Evolutionary conservation across 2,329 filamentous ascomycete genomes (phyloP), one percentile per base, ranked within the genome.

Genomic region (Claviceps purpurea): DNA sequence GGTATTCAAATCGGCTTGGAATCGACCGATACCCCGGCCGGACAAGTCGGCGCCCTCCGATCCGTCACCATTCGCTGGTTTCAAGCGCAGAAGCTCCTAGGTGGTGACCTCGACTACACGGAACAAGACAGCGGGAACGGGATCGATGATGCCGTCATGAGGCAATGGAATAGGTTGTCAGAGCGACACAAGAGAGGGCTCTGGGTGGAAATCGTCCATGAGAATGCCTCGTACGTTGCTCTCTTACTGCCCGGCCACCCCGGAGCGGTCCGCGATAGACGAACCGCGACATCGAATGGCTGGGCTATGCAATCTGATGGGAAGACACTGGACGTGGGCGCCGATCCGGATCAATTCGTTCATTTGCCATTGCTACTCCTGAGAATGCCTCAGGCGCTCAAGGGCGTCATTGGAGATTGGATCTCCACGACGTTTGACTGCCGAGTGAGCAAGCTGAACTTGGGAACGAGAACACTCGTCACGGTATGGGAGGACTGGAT

Each of bases 371-470:
- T 81, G 0, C 65, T 81, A 2, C 64, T 82, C 1, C 62, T 79
- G 34, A 71, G 77, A 24, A 79, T 81, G 75, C 78, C 78, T 0
- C 64, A 72, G 4, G 64, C 75, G 2, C 64, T 81, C 1, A 78
- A 77, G 56, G 54, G 65, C 2, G 64, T 75, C 20, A 57, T 81
- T 0, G 55, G 68, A n/a, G 70, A 73, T 22, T 82, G 80, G 61
- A 63, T 82, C 11, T 67, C 71, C 3, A 70, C 63, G 43, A 72
- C 72, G 0, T 81, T 81, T 56, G 78, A 82, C 64, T 79, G 76
- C 55, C 76, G 75, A 30, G 70, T 80, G 45, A 73, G 68, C 51
- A 65, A 73, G 4, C 62, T 81, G 43, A 67, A 67, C 1, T 61
- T 81, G 2, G 73, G 74, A 5, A 78, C 76, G 6, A 68, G 68